phyloP scores from a whole-genome alignment of 345 rosid species.

The Arabidopsis arenosa region DNA sequence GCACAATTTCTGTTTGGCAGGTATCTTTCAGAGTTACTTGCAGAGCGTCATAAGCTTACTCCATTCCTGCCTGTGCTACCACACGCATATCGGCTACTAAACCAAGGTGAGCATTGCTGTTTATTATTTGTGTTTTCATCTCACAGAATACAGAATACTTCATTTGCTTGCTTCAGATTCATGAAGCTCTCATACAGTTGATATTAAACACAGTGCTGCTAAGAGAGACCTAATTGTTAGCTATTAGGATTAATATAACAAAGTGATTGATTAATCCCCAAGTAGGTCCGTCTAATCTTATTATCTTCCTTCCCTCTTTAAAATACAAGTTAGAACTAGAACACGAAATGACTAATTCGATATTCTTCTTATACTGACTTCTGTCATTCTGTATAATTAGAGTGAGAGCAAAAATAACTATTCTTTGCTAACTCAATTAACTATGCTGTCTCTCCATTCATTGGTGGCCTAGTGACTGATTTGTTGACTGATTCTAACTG shows the following conservation, averaged over 20 bases:
- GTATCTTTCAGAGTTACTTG: slow-evolving; percentile 77
- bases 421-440: slow-evolving; percentile 61
- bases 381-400: slow-evolving; percentile 31
- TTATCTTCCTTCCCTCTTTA: slow-evolving; percentile 4
- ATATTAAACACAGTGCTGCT: neutral
- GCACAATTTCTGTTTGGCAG: slow-evolving; percentile 46
- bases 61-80: slow-evolving; percentile 81
- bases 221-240: neutral
- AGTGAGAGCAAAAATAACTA: slow-evolving; percentile 40
- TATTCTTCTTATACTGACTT: slow-evolving; percentile 24
- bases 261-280: neutral
- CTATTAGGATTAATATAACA: neutral
- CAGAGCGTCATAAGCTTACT: slow-evolving; percentile 73
- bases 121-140: neutral
- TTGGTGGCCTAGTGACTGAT: slow-evolving; percentile 70
- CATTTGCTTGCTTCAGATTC: slow-evolving; percentile 25
- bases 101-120: slow-evolving; percentile 65
- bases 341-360: neutral
- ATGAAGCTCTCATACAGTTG: slow-evolving; percentile 23
- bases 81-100: slow-evolving; percentile 61
- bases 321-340: slow-evolving; percentile 1
- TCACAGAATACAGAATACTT: slow-evolving; percentile 9
- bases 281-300: slow-evolving; percentile 13
- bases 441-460: slow-evolving; percentile 56
- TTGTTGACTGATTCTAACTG: slow-evolving; percentile 82